These are phyloP conservation scores for Acanthamoeba royreba DNA, from an alignment of 208 protist species.

Conservation along the genomic window DNA sequence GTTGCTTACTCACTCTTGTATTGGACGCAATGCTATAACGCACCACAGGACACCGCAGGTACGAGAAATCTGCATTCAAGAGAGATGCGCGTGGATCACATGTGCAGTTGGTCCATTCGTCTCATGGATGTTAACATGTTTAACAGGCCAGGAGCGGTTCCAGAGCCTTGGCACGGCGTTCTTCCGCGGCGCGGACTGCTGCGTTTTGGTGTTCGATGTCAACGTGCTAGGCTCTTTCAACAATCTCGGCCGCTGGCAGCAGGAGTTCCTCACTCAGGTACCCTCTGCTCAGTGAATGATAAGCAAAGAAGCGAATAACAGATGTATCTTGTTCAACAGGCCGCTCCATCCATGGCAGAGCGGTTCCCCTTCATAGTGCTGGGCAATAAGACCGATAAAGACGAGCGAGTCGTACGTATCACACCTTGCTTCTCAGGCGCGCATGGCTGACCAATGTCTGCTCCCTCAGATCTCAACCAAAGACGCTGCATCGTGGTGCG, in stretches of 20 bases:
- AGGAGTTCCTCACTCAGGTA: conserved; percentile 45
- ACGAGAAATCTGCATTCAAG: not conserved
- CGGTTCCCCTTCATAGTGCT: not conserved
- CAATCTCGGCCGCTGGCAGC: conserved; percentile 32
- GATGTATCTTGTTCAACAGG: too few relatives aligned
- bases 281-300: too few relatives aligned
- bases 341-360: conserved; percentile 34
- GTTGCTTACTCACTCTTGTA: not conserved
- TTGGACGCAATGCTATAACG: not conserved
- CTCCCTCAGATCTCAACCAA: not conserved
- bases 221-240: conserved; percentile 50
- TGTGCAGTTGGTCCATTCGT: not conserved
- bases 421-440: not conserved
- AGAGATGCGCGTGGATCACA: not conserved
- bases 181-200: conserved; percentile 62
- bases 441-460: not conserved
- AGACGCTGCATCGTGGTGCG: not conserved
- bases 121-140: not conserved
- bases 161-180: conserved; percentile 57
- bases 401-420: conserved; percentile 57
- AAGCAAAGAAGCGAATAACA: too few relatives aligned
- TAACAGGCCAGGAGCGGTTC: conserved; percentile 54
- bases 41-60: not conserved
- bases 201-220: conserved; percentile 78
- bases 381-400: conserved; percentile 79